Conservation (phyloP, 202 grass and related monocot genomes). For the Musa balbisiana region DNA sequence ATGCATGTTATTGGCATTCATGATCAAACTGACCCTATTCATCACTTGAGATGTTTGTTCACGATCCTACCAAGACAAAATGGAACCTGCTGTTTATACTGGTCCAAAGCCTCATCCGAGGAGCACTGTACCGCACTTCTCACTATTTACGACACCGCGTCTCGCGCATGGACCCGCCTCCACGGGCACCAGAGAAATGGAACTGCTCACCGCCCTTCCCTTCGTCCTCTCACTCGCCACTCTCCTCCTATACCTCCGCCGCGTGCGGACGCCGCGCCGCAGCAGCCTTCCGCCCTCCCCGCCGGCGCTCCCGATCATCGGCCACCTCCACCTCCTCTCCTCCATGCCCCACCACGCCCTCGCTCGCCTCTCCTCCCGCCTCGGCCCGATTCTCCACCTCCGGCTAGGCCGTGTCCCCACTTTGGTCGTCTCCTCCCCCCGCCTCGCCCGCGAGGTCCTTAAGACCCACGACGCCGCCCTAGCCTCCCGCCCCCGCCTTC, state of each 20-base stretch:
- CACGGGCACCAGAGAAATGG: neutral
- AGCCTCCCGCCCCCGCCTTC: slow-evolving; percentile 16
- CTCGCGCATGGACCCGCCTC: too few relatives aligned
- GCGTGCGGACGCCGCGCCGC: neutral
- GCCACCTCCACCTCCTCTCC: slow-evolving; percentile 8
- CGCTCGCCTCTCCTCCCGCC: slow-evolving; percentile 1
- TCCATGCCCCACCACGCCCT: slow-evolving; percentile 14
- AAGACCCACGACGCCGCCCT: slow-evolving; percentile 9
- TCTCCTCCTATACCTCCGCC: neutral
- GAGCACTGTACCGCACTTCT: too few relatives aligned
- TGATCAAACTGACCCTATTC: too few relatives aligned
- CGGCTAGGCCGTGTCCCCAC: slow-evolving; percentile 3
- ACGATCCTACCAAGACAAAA: too few relatives aligned
- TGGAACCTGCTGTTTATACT: too few relatives aligned
- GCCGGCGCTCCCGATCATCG: neutral
- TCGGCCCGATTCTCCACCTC: slow-evolving; percentile 6
- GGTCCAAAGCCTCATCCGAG: too few relatives aligned
- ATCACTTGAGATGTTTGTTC: too few relatives aligned
- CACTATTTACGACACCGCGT: too few relatives aligned
- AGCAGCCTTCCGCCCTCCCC: neutral
- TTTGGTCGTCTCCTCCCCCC: slow-evolving; percentile 1
- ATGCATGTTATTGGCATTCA: too few relatives aligned
- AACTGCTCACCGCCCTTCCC: neutral
- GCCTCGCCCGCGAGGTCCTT: slow-evolving; percentile 12
- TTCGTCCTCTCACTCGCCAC: neutral